These are phyloP conservation scores for Yamadazyma triangularis DNA, from an alignment of 1,139 yeast genomes.

Conservation along the genomic window DNA sequence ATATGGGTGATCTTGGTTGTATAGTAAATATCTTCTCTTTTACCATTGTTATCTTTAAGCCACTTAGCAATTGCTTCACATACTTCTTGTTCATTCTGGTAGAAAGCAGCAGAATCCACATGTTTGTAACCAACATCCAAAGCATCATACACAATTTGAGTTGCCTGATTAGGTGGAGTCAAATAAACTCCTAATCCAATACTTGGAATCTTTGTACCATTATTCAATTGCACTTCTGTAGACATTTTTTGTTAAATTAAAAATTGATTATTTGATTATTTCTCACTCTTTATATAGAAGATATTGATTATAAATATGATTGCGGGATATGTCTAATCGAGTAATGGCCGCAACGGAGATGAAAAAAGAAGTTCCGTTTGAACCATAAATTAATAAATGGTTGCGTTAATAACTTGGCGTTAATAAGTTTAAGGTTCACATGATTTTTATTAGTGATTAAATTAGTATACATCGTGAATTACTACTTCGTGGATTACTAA, in stretches of 20 bases:
- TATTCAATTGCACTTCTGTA: slow-evolving; percentile 21
- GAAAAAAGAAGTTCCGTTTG: too few relatives aligned
- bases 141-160: slow-evolving; percentile 32
- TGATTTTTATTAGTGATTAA: too few relatives aligned
- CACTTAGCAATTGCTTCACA: slow-evolving; percentile 34
- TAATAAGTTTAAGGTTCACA: too few relatives aligned
- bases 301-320: too few relatives aligned
- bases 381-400: too few relatives aligned
- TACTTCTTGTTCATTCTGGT: slow-evolving; percentile 51
- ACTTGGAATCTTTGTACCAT: slow-evolving; percentile 37
- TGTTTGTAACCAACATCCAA: slow-evolving; percentile 67
- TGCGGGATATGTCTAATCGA: too few relatives aligned
- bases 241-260: slow-evolving; percentile 1
- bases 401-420: too few relatives aligned
- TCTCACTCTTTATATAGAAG: too few relatives aligned
- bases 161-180: slow-evolving; percentile 21
- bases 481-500: too few relatives aligned
- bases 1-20: slow-evolving; percentile 61
- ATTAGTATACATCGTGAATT: too few relatives aligned
- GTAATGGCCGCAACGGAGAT: too few relatives aligned
- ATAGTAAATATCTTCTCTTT: slow-evolving; percentile 31
- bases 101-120: slow-evolving; percentile 38
- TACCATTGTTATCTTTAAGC: slow-evolving; percentile 32
- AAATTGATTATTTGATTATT: too few relatives aligned
- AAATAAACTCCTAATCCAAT: slow-evolving; percentile 36